Evolutionary conservation across 805 yeast genomes (phyloP).

Genomic region (Candida tallmaniae): DNA sequence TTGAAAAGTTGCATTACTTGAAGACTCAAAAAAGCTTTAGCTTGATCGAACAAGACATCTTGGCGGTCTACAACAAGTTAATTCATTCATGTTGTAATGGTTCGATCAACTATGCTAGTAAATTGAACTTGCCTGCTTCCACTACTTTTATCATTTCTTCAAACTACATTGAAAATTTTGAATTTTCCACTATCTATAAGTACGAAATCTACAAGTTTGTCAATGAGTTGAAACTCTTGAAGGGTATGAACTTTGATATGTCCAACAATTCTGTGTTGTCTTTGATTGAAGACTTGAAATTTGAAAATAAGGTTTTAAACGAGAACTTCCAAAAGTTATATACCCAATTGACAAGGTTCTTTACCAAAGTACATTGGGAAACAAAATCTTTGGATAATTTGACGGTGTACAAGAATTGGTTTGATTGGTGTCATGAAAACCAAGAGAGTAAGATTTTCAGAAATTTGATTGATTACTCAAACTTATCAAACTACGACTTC

Average conservation of each 20-base stretch:
- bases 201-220: conserved; percentile 13
- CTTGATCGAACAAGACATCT: background rate
- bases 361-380: conserved; percentile 2
- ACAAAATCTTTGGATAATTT: conserved; percentile 8
- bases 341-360: background rate
- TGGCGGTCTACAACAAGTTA: conserved; percentile 1
- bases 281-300: background rate
- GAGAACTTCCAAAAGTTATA: conserved; percentile 1
- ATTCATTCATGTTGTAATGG: conserved; percentile 10
- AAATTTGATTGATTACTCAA: conserved; percentile 11
- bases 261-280: background rate
- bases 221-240: conserved; percentile 15
- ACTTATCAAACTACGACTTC: conserved; percentile 10
- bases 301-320: conserved; percentile 2
- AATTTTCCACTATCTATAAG: conserved; percentile 16
- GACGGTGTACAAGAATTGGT: conserved; percentile 10
- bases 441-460: conserved; percentile 4
- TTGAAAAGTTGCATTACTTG: conserved; percentile 4
- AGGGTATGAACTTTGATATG: conserved; percentile 7
- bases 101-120: conserved; percentile 6
- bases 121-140: conserved; percentile 1
- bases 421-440: conserved; percentile 13
- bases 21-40: background rate
- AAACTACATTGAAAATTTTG: conserved; percentile 15
- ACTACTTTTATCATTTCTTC: conserved; percentile 12